Evolutionary conservation across 2,329 filamentous ascomycete genomes (phyloP).

Genomic region (Aspergillus tubingensis): DNA sequence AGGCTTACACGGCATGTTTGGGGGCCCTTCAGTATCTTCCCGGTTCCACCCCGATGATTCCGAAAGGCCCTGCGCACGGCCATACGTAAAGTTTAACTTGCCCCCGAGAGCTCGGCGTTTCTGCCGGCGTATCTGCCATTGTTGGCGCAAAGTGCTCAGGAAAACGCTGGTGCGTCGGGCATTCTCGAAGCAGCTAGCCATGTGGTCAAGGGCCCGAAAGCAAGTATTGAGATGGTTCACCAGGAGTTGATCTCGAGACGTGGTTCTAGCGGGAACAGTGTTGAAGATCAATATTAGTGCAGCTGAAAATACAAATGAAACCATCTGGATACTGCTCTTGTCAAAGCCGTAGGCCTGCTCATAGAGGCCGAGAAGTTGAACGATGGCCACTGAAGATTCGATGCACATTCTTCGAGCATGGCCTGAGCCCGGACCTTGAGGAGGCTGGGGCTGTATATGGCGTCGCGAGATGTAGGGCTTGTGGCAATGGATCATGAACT

Average conservation of each 20-base stretch:
- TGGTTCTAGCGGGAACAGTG: slow-evolving; percentile 31
- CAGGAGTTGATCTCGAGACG: slow-evolving; percentile 33
- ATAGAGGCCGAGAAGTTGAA: slow-evolving; percentile 45
- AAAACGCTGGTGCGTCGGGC: slow-evolving; percentile 44
- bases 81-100: background rate
- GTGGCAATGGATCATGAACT: slow-evolving; percentile 48
- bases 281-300: slow-evolving; percentile 45
- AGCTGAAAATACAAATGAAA: slow-evolving; percentile 49
- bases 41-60: slow-evolving; percentile 17
- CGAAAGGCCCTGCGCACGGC: slow-evolving; percentile 18
- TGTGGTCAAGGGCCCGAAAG: slow-evolving; percentile 46
- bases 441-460: slow-evolving; percentile 45
- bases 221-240: slow-evolving; percentile 43
- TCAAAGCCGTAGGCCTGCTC: slow-evolving; percentile 46
- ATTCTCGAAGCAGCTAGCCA: slow-evolving; percentile 44
- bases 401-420: slow-evolving; percentile 49
- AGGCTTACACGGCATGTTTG: no score
- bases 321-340: slow-evolving; percentile 47
- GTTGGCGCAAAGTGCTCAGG: slow-evolving; percentile 40
- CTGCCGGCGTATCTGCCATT: slow-evolving; percentile 41
- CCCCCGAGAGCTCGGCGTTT: background rate
- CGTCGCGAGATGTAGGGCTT: slow-evolving; percentile 48
- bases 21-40: background rate
- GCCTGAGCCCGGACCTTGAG: slow-evolving; percentile 46
- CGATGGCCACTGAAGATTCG: slow-evolving; percentile 43